Base-by-base conservation (phyloP, 2,329 filamentous ascomycete genomes). In the Aspergillus chevalieri region DNA sequence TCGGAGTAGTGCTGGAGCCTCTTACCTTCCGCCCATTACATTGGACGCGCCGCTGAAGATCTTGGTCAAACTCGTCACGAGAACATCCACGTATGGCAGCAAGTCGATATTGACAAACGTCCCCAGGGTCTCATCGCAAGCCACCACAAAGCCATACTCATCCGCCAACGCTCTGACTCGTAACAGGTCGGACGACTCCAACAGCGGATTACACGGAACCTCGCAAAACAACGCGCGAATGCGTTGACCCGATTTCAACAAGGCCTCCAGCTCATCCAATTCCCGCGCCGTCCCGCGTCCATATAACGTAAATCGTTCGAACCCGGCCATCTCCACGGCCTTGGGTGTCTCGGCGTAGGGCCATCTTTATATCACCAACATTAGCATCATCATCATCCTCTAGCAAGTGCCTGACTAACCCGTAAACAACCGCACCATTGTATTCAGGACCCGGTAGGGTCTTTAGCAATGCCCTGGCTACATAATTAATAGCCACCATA, bases 61-160 rank as follows among this genome's bases (percentile, higher is more conserved):
- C 61, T 84, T 84, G 15, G 79, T 83, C 19, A 83, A 67, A 30
- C 74, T 78, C 0, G 76, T 76, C n/a, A 79, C 55, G 30, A 83
- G 51, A 0, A 80, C 59, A 54, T 83, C 80, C 2, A 74, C 73
- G 0, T 69, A 66, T 3, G 47, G 43, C 1, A 81, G 60, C 33
- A 83, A 61, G 56, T 83, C 66, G 26, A 71, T 57, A 47, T 72
- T 74, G 45, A 56, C 59, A 47, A 69, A 69, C 34, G 56, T 62
- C 6, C 59, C 64, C 34, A 74, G 58, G 0, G 70, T 73, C 15
- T 74, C 70, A 49, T 74, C 70, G 41, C 68, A 52, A 3, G 66
- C 53, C 3, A 74, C 56, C 6, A 66, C 14, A 38, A 64, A 63
- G n/a, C 51, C 46, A 47, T 69, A 66, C 43, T 61, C 47, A 22